Evolutionary conservation across 2,329 filamentous ascomycete genomes (phyloP).

Genomic region (Lachnellula willkommii): DNA sequence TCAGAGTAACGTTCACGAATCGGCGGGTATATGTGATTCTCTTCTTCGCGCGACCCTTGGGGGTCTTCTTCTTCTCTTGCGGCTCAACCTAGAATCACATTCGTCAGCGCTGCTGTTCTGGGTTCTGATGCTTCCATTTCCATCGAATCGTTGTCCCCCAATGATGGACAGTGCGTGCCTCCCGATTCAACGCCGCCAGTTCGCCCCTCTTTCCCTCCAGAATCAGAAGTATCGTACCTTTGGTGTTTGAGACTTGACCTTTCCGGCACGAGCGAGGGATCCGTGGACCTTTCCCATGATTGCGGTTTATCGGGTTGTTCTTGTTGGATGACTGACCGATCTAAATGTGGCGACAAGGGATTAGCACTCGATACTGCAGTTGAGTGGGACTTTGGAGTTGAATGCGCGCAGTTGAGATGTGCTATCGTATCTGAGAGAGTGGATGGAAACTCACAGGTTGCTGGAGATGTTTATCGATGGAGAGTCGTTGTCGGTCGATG

Average conservation of each 20-base stretch:
- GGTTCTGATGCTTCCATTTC: not conserved
- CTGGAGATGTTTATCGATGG: conserved; percentile 6
- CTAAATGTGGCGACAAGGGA: conserved; percentile 19
- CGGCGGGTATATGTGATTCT: conserved; percentile 92
- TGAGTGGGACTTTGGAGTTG: not conserved
- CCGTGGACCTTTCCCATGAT: conserved; percentile 92
- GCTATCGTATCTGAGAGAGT: not conserved
- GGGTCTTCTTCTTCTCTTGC: conserved; percentile 93
- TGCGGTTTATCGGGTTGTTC: conserved; percentile 36
- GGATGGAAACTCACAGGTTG: conserved; percentile 17
- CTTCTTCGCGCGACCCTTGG: conserved; percentile 98
- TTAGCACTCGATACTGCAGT: conserved; percentile 12
- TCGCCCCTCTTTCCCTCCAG: conserved; percentile 4
- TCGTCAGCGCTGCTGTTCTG: conserved; percentile 22
- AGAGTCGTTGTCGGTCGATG: conserved; percentile 8
- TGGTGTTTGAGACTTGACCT: conserved; percentile 95
- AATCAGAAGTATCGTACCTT: conserved; percentile 57
- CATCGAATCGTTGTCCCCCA: not conserved
- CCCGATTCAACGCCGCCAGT: not conserved
- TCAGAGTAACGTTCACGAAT: conserved; percentile 97
- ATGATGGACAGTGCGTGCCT: not conserved
- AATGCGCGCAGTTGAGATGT: not conserved
- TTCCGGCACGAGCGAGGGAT: conserved; percentile 91
- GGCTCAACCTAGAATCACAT: conserved; percentile 63
- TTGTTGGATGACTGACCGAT: conserved; percentile 23